Evolutionary conservation across 176 grass and related monocot genomes (phyloP), one percentile per base, ranked within the genome.

Genomic region (Thalia dealbata): DNA sequence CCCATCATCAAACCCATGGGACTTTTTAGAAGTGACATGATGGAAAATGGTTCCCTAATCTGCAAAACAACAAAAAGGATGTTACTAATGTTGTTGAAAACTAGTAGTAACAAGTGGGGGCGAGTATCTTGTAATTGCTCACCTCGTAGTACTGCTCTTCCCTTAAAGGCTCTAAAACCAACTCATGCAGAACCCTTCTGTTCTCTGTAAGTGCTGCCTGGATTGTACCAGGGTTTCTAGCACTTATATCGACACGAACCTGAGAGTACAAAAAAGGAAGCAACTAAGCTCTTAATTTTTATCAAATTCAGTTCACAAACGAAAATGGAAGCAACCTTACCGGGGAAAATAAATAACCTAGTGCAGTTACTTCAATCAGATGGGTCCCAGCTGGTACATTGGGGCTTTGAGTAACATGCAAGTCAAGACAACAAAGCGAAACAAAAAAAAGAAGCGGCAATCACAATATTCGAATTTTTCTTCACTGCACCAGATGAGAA

Each of bases 1-100:
- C 95, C 95, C 0, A 95, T 76, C 95, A 99, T 93, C 50, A 99
- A 81, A 63, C 95, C 95, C 95, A 99, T 99, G 9, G 95, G 95
- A 58, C 95, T 99, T 87, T 99, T 99, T 81, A 99, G 50, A 75
- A 99, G 62, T 69, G 90, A 99, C 90, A 93, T 78, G 45, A 99
- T 23, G 26, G 91, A 93, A 82, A 99, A 95, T 26, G 95, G 95
- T 79, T 99, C 90, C 81, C 90, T 87, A 70, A 55, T 69, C 95
- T 99, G 80, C 22, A 82, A 75, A 86, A 81, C 55, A 50, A 50
- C 28, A 50, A 58, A 26, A 43, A 3, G 69, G 27, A 83, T 75
- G 16, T 32, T 71, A 78, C 29, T n/a, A 10, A 72, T 11, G 78
- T 84, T 16, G 21, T n/a, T 0, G 28, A 44, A 52, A 44, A 72